phyloP scores from a whole-genome alignment of 139 green algal species.

The Gonium pectorale region DNA sequence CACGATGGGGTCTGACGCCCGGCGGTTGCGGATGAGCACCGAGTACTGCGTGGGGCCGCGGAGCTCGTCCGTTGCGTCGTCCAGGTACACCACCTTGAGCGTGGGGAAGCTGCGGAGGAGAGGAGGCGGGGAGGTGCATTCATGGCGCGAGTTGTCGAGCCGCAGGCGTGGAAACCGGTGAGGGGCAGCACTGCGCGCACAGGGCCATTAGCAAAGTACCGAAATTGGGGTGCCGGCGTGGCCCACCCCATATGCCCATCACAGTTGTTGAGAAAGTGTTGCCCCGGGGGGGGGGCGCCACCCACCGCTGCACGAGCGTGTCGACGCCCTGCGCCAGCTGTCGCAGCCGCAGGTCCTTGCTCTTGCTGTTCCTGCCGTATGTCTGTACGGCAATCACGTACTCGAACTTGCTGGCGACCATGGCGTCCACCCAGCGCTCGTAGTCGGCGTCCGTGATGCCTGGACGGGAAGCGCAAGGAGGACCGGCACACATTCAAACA shows the following conservation, averaged over 20 bases:
- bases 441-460: conserved; percentile 37
- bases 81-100: conserved; percentile 75
- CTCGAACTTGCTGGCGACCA: conserved; percentile 82
- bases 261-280: too few species aligned
- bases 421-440: conserved; percentile 45
- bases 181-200: too few species aligned
- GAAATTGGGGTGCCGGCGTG: too few species aligned
- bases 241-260: too few species aligned
- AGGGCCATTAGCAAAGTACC: too few species aligned
- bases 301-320: conserved; percentile 39
- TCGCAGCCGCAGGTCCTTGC: conserved; percentile 48
- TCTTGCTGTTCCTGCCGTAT: conserved; percentile 48
- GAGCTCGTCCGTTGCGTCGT: conserved; percentile 32
- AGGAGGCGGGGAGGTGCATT: not conserved
- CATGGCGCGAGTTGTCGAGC: too few species aligned
- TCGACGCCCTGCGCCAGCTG: conserved; percentile 73
- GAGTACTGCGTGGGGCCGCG: conserved; percentile 26
- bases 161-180: too few species aligned
- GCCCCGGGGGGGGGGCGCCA: too few species aligned
- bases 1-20: conserved; percentile 5
- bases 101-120: conserved; percentile 59
- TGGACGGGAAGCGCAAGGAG: too few species aligned
- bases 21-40: conserved; percentile 48
- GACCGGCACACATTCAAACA: too few species aligned
- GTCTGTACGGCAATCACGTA: conserved; percentile 81